A percentile compares a stretch with the other conserved stretches of the same genome.
These are phyloP conservation scores for Coemansia sp. DNA, from an alignment of 192 early-diverging fungal species.

Conservation along the genomic window DNA sequence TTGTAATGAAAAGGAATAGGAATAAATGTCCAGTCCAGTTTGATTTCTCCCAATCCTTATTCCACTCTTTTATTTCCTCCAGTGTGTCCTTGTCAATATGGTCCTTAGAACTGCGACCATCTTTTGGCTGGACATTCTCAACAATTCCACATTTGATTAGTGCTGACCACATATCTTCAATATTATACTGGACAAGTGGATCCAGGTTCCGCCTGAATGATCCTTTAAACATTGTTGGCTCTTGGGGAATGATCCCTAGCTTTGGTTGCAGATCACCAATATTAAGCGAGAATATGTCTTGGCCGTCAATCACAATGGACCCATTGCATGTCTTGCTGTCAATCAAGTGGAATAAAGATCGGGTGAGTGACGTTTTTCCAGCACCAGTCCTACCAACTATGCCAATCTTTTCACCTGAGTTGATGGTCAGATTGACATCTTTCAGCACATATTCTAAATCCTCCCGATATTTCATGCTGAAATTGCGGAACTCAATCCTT, in stretches of 20 bases:
- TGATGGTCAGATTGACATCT: conserved; percentile 60
- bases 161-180: conserved; percentile 65
- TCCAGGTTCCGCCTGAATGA: conserved; percentile 69
- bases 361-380: conserved; percentile 66
- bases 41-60: too few relatives aligned
- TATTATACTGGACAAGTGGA: conserved; percentile 53
- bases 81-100: too few relatives aligned
- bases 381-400: conserved; percentile 81
- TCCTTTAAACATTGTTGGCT: conserved; percentile 65
- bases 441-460: conserved; percentile 59
- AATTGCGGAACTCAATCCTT: conserved; percentile 58
- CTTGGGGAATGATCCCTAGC: conserved; percentile 68
- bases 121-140: background rate
- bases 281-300: conserved; percentile 67
- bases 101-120: too few relatives aligned
- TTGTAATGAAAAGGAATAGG: too few relatives aligned
- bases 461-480: conserved; percentile 64
- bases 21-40: too few relatives aligned
- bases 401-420: conserved; percentile 63
- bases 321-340: conserved; percentile 53
- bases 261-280: conserved; percentile 41
- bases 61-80: too few relatives aligned
- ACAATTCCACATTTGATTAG: conserved; percentile 35
- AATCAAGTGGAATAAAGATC: conserved; percentile 66
- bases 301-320: conserved; percentile 69